A percentile compares a stretch with the other conserved stretches of the same genome.
Conservation (phyloP, 2,329 filamentous ascomycete genomes). For the Teratosphaeria destructans region DNA sequence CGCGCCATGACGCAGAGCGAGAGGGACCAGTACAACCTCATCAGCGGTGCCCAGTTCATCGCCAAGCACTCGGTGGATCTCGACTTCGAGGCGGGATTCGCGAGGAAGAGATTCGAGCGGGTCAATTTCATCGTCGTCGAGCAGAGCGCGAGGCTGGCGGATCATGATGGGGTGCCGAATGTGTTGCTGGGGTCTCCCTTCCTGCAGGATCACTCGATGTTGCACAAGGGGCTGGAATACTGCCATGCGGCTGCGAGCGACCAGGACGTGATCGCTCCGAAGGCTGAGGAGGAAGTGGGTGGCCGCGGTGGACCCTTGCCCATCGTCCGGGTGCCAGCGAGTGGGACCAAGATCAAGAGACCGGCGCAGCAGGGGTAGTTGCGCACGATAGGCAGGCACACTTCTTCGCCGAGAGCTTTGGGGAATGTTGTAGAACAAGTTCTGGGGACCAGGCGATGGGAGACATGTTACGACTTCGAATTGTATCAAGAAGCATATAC, state of each 20-base stretch:
- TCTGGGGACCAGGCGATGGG: background rate
- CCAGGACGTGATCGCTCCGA: slow-evolving; percentile 6
- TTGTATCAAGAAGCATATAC: background rate
- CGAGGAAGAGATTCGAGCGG: slow-evolving; percentile 5
- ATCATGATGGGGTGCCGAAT: slow-evolving; percentile 9
- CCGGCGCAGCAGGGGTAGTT: background rate
- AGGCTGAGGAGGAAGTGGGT: slow-evolving; percentile 4
- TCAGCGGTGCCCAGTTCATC: slow-evolving; percentile 8
- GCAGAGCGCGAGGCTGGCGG: slow-evolving; percentile 4
- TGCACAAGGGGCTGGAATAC: slow-evolving; percentile 10
- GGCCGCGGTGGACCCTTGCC: background rate
- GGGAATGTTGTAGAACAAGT: background rate
- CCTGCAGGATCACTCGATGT: slow-evolving; percentile 7
- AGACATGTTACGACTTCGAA: background rate
- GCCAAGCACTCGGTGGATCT: slow-evolving; percentile 8
- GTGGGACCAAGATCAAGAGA: background rate
- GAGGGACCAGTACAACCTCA: slow-evolving; percentile 3
- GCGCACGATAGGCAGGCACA: background rate
- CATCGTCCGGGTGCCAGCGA: background rate
- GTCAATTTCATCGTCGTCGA: slow-evolving; percentile 8
- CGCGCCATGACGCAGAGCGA: slow-evolving; percentile 1
- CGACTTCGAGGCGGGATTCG: slow-evolving; percentile 6
- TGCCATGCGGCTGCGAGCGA: slow-evolving; percentile 3
- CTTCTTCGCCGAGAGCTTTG: background rate
- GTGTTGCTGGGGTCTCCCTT: slow-evolving; percentile 6